Evolutionary conservation across 805 yeast species (phyloP).

Genomic region (Yamadazyma tumulicola): DNA sequence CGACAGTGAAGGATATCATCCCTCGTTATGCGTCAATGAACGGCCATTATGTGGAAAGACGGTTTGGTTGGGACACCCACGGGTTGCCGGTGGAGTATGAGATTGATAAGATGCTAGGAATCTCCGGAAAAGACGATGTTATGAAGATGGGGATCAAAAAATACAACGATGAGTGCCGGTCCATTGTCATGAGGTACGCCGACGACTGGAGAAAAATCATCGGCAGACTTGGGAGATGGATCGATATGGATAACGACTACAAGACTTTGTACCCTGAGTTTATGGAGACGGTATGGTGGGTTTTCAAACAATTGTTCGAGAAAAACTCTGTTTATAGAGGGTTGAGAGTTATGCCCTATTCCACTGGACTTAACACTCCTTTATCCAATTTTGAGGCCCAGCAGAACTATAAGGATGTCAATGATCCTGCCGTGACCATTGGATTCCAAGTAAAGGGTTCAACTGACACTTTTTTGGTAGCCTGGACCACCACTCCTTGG

Average conservation of each 20-base stretch:
- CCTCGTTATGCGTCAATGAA: slow-evolving; percentile 98
- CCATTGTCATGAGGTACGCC: slow-evolving; percentile 97
- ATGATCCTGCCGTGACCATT: slow-evolving; percentile 93
- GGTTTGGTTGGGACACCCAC: slow-evolving; percentile 99
- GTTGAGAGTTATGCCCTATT: slow-evolving; percentile 96
- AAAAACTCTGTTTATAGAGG: slow-evolving; percentile 93
- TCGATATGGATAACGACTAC: slow-evolving; percentile 97
- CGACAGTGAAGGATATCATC: slow-evolving; percentile 94
- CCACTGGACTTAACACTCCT: slow-evolving; percentile 96
- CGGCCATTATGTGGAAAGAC: slow-evolving; percentile 92
- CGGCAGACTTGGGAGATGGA: slow-evolving; percentile 97
- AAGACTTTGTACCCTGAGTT: slow-evolving; percentile 92
- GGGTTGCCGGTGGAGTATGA: slow-evolving; percentile 98
- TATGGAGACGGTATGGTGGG: slow-evolving; percentile 99
- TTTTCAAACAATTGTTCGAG: slow-evolving; percentile 80
- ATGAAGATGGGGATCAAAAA: slow-evolving; percentile 90
- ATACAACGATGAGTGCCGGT: slow-evolving; percentile 91
- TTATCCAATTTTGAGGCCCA: slow-evolving; percentile 97
- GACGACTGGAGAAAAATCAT: slow-evolving; percentile 91
- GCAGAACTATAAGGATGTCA: slow-evolving; percentile 94
- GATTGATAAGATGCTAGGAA: slow-evolving; percentile 94
- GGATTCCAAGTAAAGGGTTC: slow-evolving; percentile 81
- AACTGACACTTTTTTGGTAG: slow-evolving; percentile 79
- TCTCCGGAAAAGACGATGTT: slow-evolving; percentile 91
- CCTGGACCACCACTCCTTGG: slow-evolving; percentile 99